Conservation (phyloP, 129 eudicot genomes). For the Tanacetum coccineum region DNA sequence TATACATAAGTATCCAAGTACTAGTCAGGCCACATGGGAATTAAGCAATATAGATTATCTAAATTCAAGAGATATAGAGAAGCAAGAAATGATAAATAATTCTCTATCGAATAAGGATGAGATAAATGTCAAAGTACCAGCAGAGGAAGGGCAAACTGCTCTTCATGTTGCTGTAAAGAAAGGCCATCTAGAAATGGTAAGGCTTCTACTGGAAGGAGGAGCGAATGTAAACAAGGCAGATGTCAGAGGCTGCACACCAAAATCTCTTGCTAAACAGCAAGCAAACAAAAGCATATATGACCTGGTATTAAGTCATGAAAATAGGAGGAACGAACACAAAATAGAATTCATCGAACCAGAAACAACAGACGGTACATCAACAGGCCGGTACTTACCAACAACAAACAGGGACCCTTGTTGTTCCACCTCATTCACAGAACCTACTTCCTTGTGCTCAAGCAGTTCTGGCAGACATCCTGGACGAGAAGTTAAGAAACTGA, state of each 20-base stretch:
- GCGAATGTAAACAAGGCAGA: slow-evolving; percentile 44
- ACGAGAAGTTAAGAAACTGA: slow-evolving; percentile 26
- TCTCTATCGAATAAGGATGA: slow-evolving; percentile 17
- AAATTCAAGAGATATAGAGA: slow-evolving; percentile 23
- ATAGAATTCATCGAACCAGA: slow-evolving; percentile 40
- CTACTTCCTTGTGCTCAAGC: slow-evolving; percentile 10
- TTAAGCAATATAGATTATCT: slow-evolving; percentile 20
- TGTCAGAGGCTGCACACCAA: slow-evolving; percentile 47
- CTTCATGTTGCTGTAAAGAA: slow-evolving; percentile 50
- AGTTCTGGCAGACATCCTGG: slow-evolving; percentile 30
- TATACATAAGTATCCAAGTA: slow-evolving; percentile 19
- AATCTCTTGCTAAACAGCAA: slow-evolving; percentile 42
- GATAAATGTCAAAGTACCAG: slow-evolving; percentile 33
- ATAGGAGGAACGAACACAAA: slow-evolving; percentile 39
- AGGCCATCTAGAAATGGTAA: slow-evolving; percentile 49
- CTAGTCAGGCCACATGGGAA: slow-evolving; percentile 29
- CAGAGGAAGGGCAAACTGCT: slow-evolving; percentile 49
- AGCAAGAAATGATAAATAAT: slow-evolving; percentile 20
- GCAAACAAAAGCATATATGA: slow-evolving; percentile 46
- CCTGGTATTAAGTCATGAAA: slow-evolving; percentile 37
- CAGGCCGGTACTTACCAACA: slow-evolving; percentile 23
- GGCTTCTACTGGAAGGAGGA: slow-evolving; percentile 45
- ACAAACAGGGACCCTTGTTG: slow-evolving; percentile 25
- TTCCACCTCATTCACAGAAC: slow-evolving; percentile 21
- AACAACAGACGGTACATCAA: slow-evolving; percentile 16